phyloP scores from a whole-genome alignment of 2,329 filamentous ascomycete genomes.

The Penicillium glabrum region DNA sequence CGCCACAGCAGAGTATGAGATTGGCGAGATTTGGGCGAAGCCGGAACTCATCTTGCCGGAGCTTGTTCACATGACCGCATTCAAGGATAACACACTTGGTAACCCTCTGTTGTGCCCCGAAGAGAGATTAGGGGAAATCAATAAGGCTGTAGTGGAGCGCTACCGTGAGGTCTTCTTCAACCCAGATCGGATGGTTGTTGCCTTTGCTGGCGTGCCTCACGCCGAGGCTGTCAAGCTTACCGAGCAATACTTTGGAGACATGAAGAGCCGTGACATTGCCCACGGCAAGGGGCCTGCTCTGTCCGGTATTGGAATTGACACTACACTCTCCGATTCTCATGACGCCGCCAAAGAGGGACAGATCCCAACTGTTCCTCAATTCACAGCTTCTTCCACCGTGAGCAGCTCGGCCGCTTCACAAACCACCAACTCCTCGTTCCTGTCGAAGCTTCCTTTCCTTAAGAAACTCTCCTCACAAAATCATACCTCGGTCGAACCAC shows the following conservation, averaged over 20 bases:
- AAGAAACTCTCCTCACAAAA: constrained; percentile 76
- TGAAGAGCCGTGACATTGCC: constrained; percentile 61
- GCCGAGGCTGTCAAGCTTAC: constrained; percentile 74
- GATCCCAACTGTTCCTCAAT: constrained; percentile 37
- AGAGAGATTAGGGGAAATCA: constrained; percentile 75
- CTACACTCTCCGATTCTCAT: constrained; percentile 37
- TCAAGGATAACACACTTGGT: constrained; percentile 92
- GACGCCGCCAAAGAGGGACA: constrained; percentile 31
- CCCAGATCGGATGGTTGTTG: constrained; percentile 89
- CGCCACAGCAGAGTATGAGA: constrained; percentile 90
- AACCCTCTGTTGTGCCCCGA: constrained; percentile 89
- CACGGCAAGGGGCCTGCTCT: constrained; percentile 50
- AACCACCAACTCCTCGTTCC: constrained; percentile 60
- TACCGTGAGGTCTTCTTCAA: constrained; percentile 84
- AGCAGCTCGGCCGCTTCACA: constrained; percentile 38
- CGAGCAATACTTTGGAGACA: constrained; percentile 87
- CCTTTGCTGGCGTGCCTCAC: constrained; percentile 90
- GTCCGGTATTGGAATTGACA: constrained; percentile 60
- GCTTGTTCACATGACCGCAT: constrained; percentile 91
- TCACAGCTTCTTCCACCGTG: constrained; percentile 42
- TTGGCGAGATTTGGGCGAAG: constrained; percentile 96
- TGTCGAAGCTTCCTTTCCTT: constrained; percentile 85
- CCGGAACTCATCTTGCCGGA: constrained; percentile 94
- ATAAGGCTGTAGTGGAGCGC: constrained; percentile 68
- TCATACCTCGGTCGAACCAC: constrained; percentile 55